Evolutionary conservation across 129 eudicot genomes (phyloP).

Genomic region (Saposhnikovia divaricata): DNA sequence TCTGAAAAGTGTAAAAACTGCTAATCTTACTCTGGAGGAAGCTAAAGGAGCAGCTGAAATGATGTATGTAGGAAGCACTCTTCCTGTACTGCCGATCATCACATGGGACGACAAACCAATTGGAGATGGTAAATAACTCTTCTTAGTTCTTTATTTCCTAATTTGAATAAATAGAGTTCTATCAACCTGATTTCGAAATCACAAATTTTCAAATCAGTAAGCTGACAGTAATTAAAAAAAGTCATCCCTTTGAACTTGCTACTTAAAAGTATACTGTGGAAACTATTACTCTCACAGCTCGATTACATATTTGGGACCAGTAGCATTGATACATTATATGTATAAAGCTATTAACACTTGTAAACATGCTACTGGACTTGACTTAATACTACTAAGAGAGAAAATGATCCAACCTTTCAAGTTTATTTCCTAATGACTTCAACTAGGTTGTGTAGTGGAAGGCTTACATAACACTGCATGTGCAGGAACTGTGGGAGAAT

Average conservation of each 20-base stretch:
- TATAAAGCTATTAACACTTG: background rate
- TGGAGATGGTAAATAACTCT: constrained; percentile 64
- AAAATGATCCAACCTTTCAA: too few species aligned
- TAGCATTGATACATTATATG: background rate
- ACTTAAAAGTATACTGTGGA: background rate
- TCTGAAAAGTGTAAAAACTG: constrained; percentile 52
- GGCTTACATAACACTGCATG: background rate
- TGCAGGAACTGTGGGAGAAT: constrained; percentile 73
- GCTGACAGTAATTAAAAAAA: too few species aligned
- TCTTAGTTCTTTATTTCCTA: background rate
- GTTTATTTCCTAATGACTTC: background rate
- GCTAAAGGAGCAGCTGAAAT: constrained; percentile 70
- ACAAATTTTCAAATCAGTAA: background rate
- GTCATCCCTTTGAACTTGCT: background rate
- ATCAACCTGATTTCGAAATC: background rate
- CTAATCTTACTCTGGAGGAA: constrained; percentile 49
- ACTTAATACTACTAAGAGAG: too few species aligned
- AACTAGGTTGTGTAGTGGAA: background rate
- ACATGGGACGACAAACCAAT: constrained; percentile 81
- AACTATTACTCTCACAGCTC: too few species aligned
- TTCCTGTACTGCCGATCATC: constrained; percentile 63
- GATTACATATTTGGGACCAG: background rate
- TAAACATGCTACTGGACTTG: too few species aligned
- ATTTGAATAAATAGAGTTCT: background rate
- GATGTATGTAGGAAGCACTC: constrained; percentile 94